These are phyloP conservation scores for Mortierella sp. DNA, from an alignment of 371 early-diverging fungal genomes.

Conservation along the genomic window DNA sequence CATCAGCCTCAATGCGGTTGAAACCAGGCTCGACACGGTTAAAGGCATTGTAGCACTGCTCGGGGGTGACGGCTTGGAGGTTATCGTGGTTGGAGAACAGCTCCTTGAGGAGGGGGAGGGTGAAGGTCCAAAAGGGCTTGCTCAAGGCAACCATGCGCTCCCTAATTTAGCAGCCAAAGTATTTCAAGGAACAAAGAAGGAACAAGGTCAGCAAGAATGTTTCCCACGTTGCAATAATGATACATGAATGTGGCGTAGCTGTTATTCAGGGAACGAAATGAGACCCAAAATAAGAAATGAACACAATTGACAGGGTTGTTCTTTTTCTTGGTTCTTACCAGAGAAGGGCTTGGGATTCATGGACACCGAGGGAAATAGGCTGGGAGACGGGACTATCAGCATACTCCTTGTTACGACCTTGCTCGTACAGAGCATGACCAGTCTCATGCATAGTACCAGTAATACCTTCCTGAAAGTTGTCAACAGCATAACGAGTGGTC, in stretches of 20 bases:
- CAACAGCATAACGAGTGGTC: slow-evolving; percentile 57
- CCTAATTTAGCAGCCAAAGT: slow-evolving; percentile 11
- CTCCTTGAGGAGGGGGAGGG: slow-evolving; percentile 49
- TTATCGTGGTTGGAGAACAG: slow-evolving; percentile 35
- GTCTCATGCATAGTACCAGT: slow-evolving; percentile 60
- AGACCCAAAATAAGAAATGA: not conserved
- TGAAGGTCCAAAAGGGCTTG: slow-evolving; percentile 57
- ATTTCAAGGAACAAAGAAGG: too few species aligned
- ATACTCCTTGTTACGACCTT: slow-evolving; percentile 53
- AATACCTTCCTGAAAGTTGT: slow-evolving; percentile 49
- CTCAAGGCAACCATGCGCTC: slow-evolving; percentile 58
- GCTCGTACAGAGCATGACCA: slow-evolving; percentile 62
- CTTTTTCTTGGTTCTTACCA: not conserved
- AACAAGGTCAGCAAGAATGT: too few species aligned
- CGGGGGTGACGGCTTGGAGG: slow-evolving; percentile 30
- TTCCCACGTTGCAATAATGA: not conserved
- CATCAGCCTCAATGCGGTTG: slow-evolving; percentile 62
- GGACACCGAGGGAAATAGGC: slow-evolving; percentile 55
- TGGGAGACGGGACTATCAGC: slow-evolving; percentile 32
- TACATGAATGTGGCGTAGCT: too few species aligned
- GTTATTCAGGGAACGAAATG: not conserved
- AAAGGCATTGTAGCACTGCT: slow-evolving; percentile 44
- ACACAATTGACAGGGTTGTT: not conserved
- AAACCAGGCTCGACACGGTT: slow-evolving; percentile 58
- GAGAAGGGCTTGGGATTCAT: slow-evolving; percentile 57